These are phyloP conservation scores for Parachaetomium inaequale DNA, from an alignment of 495 filamentous ascomycete species.

Conservation along the genomic window DNA sequence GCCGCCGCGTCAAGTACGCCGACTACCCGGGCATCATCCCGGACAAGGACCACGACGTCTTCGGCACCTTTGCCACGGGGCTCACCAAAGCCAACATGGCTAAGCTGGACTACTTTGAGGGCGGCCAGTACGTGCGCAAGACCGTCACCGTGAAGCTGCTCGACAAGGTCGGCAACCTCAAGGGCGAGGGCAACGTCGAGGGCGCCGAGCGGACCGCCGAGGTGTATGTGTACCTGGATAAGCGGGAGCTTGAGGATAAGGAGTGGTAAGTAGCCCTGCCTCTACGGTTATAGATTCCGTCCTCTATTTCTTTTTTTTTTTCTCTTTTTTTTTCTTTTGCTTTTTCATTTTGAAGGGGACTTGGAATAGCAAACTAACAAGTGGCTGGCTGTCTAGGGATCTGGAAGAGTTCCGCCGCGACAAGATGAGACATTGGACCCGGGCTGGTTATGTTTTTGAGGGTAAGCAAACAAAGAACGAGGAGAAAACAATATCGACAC, in stretches of 20 bases:
- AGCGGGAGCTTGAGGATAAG: conserved; percentile 52
- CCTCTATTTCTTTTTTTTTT: not conserved
- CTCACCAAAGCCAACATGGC: conserved; percentile 71
- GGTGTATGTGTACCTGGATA: conserved; percentile 72
- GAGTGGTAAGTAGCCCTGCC: conserved; percentile 51
- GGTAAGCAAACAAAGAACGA: conserved; percentile 22
- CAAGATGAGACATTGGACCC: conserved; percentile 56
- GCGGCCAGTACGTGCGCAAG: conserved; percentile 62
- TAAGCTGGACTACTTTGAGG: conserved; percentile 82
- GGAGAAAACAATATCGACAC: not conserved
- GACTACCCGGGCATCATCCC: conserved; percentile 86
- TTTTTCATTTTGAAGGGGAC: not conserved
- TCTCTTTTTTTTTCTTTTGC: too few species aligned
- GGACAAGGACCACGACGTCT: conserved; percentile 54
- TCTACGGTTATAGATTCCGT: not conserved
- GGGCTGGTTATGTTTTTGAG: conserved; percentile 40
- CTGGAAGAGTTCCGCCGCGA: conserved; percentile 68
- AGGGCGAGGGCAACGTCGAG: conserved; percentile 47
- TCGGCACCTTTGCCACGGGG: conserved; percentile 76
- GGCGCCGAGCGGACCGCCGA: conserved; percentile 60
- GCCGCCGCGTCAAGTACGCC: conserved; percentile 52
- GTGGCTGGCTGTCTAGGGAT: conserved; percentile 50
- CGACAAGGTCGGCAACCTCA: conserved; percentile 36
- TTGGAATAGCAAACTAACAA: not conserved
- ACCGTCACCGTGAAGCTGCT: conserved; percentile 59